Evolutionary conservation across 306 rosid genomes (phyloP).

Genomic region (Macrotyloma uniflorum): DNA sequence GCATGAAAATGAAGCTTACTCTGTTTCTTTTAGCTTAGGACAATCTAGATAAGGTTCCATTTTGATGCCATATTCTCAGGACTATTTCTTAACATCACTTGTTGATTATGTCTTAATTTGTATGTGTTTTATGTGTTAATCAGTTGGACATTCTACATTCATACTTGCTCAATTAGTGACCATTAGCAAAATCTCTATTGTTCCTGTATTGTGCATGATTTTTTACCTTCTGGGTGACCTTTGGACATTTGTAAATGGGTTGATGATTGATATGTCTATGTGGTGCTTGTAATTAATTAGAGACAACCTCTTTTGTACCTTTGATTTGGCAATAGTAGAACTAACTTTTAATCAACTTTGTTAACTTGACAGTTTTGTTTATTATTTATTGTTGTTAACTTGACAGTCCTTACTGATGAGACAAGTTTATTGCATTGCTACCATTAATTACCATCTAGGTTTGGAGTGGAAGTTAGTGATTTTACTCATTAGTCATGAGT

Average conservation of each 20-base stretch:
- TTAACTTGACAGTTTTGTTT: neutral
- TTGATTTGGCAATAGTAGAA: neutral
- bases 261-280: no score
- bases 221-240: neutral
- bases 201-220: neutral
- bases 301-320: neutral
- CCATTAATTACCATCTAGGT: slow-evolving; percentile 5
- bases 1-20: slow-evolving; percentile 16
- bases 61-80: neutral
- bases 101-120: no score
- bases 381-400: neutral
- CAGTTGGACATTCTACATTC: neutral
- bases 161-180: neutral
- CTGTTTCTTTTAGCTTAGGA: slow-evolving; percentile 2
- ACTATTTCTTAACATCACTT: neutral
- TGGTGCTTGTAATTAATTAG: neutral
- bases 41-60: slow-evolving; percentile 7
- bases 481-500: slow-evolving; percentile 11
- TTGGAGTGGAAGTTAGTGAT: neutral
- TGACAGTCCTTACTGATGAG: neutral
- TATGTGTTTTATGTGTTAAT: neutral
- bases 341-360: neutral
- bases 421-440: neutral
- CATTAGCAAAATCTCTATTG: neutral
- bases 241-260: no score